Percentiles rank a stretch among this genome's conserved stretches.
These are phyloP conservation scores for Penicillium paneum DNA, from an alignment of 2,329 filamentous ascomycete genomes.

Conservation along the genomic window DNA sequence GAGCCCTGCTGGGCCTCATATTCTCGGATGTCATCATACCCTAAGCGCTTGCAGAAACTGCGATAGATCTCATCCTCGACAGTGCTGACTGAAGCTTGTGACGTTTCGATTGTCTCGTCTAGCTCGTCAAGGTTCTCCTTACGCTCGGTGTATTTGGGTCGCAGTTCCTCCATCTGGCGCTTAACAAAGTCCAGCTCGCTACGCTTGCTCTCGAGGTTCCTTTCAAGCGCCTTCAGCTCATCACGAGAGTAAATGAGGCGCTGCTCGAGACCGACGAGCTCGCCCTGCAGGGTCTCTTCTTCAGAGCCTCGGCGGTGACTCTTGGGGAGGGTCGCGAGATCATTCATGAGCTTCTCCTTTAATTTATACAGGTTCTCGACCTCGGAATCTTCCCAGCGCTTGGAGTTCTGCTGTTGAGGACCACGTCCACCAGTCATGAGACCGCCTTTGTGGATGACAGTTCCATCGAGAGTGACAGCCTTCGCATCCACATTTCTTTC, in stretches of 20 bases:
- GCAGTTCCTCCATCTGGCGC: constrained; percentile 69
- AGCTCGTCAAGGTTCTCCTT: constrained; percentile 64
- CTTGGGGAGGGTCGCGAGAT: constrained; percentile 76
- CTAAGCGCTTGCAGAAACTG: constrained; percentile 79
- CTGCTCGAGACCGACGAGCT: constrained; percentile 75
- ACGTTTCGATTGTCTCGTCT: constrained; percentile 54
- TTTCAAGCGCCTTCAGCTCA: constrained; percentile 73
- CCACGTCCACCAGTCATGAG: constrained; percentile 94
- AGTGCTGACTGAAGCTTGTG: constrained; percentile 65
- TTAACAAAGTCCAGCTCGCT: constrained; percentile 73
- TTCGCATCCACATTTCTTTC: constrained; percentile 82
- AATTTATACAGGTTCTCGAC: constrained; percentile 78
- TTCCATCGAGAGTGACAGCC: constrained; percentile 91
- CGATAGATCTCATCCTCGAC: constrained; percentile 88
- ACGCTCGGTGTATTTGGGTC: constrained; percentile 75
- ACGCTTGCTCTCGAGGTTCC: constrained; percentile 79
- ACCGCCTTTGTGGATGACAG: constrained; percentile 92
- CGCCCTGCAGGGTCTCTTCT: constrained; percentile 77
- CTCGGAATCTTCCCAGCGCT: constrained; percentile 85
- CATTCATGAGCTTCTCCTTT: constrained; percentile 70
- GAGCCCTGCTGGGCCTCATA: constrained; percentile 93
- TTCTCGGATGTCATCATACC: constrained; percentile 83
- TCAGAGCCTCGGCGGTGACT: constrained; percentile 70
- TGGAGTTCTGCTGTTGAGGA: constrained; percentile 70
- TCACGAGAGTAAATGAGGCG: constrained; percentile 68